Conservation (phyloP, 345 rosid genomes). For the Camelina neglecta region DNA sequence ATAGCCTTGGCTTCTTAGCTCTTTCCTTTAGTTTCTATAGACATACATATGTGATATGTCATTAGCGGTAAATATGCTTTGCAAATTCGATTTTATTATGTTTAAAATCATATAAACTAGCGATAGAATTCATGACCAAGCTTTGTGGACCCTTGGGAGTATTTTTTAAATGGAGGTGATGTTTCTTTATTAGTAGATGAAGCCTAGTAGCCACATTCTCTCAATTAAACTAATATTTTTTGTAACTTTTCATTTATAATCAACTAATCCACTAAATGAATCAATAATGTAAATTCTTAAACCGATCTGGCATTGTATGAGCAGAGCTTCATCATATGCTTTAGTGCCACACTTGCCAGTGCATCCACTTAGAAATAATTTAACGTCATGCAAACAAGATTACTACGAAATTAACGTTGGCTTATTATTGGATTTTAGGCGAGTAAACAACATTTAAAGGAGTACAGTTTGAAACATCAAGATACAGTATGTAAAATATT, state of each 20-base stretch:
- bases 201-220: constrained; percentile 23
- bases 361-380: constrained; percentile 1
- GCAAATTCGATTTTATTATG: not conserved
- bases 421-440: constrained; percentile 1
- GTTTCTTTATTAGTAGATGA: not conserved
- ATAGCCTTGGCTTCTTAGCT: not conserved
- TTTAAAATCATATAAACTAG: not conserved
- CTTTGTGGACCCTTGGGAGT: not conserved
- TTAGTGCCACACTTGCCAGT: constrained; percentile 15
- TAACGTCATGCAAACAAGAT: not conserved
- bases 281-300: constrained; percentile 7
- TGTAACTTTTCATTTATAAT: not conserved
- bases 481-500: not conserved
- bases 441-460: not conserved
- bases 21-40: too few species aligned
- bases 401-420: not conserved
- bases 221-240: not conserved
- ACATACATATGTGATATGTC: too few species aligned
- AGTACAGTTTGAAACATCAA: not conserved
- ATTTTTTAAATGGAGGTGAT: not conserved
- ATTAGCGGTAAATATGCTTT: not conserved
- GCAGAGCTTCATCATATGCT: not conserved
- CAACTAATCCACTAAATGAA: constrained; percentile 28
- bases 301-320: not conserved
- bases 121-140: too few species aligned